Base-by-base conservation (phyloP, 495 filamentous ascomycete genomes). In the Hypomontagnella monticulosa region DNA sequence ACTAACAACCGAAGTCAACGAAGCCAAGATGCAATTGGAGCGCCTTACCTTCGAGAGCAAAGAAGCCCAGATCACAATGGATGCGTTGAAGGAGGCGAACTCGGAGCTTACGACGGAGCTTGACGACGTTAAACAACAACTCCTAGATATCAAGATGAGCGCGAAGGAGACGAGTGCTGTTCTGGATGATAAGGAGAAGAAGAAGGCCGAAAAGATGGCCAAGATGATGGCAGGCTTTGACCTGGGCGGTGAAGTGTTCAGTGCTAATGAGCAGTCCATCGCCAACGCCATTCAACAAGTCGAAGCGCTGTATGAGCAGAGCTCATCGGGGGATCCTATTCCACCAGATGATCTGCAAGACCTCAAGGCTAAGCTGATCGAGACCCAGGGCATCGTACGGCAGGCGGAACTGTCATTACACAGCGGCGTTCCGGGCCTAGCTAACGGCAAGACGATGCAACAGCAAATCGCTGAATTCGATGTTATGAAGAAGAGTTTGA, bases 171-270 rank as follows among this genome's bases (percentile, higher is more conserved):
- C 91, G 3, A 89, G 86, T 27, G 91, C 91, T 1, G 89, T 88
- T 11, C 73, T 94, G 2, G 93, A 97, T 68, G 95, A 97, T 78
- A 99, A 98, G 81, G 95, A 98, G 77, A 93, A 92, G 83, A 93
- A 93, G 82, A 99, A 98, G 82, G 91, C 92, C 4, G 95, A 98
- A 80, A 92, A 93, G 74, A 99, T 99, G 95, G 95, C 95, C 23
- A 92, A 97, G 85, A 99, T 99, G 95, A 97, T 99, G 94, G 94
- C 95, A 47, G 91, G 94, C 4, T 97, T 99, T 63, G 93, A 98
- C 71, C 85, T 97, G 32, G 93, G 91, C 36, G 89, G 87, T 16
- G 93, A 97, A 54, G 86, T 92, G 12, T 93, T 97, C 77, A 95
- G 91, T 40, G 90, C 92, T 34, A 97, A 97, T 70, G 95, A 97